Conservation (phyloP, 2,329 filamentous ascomycete genomes). For the Penicillium polonicum region DNA sequence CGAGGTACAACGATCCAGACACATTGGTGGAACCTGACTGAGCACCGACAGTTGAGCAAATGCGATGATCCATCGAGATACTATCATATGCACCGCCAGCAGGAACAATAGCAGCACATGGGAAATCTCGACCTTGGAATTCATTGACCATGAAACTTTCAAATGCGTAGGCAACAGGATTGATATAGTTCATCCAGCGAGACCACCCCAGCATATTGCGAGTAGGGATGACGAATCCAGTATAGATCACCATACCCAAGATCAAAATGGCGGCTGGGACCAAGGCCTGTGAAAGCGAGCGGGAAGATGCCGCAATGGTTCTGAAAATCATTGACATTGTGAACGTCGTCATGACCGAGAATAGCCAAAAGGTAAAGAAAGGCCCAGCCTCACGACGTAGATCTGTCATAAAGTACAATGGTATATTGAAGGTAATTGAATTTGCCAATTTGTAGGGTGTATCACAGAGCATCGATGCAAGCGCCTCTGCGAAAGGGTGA, state of each 20-base stretch:
- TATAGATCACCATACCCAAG: constrained; percentile 47
- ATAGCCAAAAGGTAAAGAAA: constrained; percentile 83
- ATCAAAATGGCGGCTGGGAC: constrained; percentile 55
- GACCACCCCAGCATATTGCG: constrained; percentile 74
- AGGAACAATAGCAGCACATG: neutral
- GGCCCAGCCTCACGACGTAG: constrained; percentile 69
- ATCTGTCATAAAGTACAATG: constrained; percentile 84
- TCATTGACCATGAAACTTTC: neutral
- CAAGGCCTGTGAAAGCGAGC: constrained; percentile 61
- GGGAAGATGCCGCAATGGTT: constrained; percentile 72
- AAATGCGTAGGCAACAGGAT: constrained; percentile 68
- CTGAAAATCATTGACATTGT: constrained; percentile 86
- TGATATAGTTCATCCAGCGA: constrained; percentile 78
- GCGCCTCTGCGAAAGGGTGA: constrained; percentile 84
- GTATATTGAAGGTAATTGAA: constrained; percentile 71
- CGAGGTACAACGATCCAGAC: neutral
- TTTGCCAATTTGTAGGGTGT: constrained; percentile 80
- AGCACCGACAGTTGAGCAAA: neutral
- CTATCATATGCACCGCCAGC: neutral
- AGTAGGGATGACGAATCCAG: constrained; percentile 49
- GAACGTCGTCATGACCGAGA: constrained; percentile 70
- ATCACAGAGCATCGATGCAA: constrained; percentile 81
- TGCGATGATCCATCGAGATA: neutral
- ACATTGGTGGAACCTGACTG: neutral
- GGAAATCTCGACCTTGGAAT: neutral